phyloP scores from a whole-genome alignment of 2,329 filamentous ascomycete genomes.

The Alternaria infectoria region DNA sequence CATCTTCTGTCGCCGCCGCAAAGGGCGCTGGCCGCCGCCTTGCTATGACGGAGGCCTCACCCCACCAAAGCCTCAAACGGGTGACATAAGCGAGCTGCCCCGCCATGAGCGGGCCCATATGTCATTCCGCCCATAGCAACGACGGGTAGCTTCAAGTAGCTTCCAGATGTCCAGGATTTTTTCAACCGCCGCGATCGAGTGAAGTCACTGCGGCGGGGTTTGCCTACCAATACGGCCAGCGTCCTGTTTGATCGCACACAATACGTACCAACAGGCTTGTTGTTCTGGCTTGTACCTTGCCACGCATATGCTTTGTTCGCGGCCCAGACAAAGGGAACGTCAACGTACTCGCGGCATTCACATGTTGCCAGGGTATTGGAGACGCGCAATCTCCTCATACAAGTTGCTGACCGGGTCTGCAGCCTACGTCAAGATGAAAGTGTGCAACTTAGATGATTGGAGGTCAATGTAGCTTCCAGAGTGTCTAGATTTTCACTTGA shows the following conservation, averaged over 20 bases:
- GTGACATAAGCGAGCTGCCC: constrained; percentile 19
- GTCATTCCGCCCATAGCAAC: constrained; percentile 11
- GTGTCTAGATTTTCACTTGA: neutral
- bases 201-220: neutral
- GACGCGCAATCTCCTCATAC: neutral
- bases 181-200: constrained; percentile 1
- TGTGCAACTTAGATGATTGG: neutral
- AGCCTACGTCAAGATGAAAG: neutral
- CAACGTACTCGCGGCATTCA: neutral
- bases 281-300: neutral
- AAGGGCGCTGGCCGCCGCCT: neutral
- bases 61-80: constrained; percentile 20
- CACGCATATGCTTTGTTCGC: neutral
- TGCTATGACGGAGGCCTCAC: constrained; percentile 21
- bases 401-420: neutral
- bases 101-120: constrained; percentile 13
- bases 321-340: neutral
- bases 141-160: constrained; percentile 7
- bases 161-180: constrained; percentile 1
- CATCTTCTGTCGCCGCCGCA: constrained; percentile 7
- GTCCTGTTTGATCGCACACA: neutral
- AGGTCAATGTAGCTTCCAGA: neutral
- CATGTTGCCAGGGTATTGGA: neutral
- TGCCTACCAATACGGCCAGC: neutral
- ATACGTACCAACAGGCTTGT: neutral